A percentile compares a stretch with the other conserved stretches of the same genome.
phyloP scores from a whole-genome alignment of 148 eudicot species.

The Rhododendron ovatum region DNA sequence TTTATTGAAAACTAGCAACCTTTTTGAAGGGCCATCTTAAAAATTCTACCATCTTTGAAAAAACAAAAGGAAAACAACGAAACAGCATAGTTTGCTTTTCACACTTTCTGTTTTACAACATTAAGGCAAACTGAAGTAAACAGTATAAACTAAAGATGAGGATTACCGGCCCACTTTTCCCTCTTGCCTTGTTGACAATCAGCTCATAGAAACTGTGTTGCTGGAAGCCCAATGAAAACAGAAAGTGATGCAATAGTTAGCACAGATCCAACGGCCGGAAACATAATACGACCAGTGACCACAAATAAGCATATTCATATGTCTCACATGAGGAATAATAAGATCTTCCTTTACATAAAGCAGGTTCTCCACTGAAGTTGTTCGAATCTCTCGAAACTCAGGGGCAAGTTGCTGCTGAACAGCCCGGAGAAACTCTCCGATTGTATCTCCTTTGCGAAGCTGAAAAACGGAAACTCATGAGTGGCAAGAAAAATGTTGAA shows the following conservation, averaged over 20 bases:
- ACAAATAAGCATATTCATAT: background rate
- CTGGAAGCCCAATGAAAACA: slow-evolving; percentile 40
- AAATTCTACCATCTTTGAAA: background rate
- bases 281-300: background rate
- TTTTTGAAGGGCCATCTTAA: background rate
- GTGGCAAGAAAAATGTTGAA: background rate
- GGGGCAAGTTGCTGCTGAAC: slow-evolving; percentile 99
- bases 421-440: slow-evolving; percentile 89
- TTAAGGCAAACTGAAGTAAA: background rate
- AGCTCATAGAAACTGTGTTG: slow-evolving; percentile 98
- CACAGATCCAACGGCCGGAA: background rate
- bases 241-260: slow-evolving; percentile 7
- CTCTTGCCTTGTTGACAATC: slow-evolving; percentile 96
- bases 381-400: slow-evolving; percentile 93
- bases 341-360: slow-evolving; percentile 98
- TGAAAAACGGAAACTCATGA: slow-evolving; percentile 20
- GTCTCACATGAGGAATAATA: slow-evolving; percentile 88
- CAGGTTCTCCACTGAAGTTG: slow-evolving; percentile 92
- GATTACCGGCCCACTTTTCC: slow-evolving; percentile 98
- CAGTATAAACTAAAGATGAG: slow-evolving; percentile 8
- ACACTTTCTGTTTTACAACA: background rate
- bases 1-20: background rate
- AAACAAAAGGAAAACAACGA: background rate
- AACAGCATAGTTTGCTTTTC: background rate
- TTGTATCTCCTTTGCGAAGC: slow-evolving; percentile 94